Evolutionary conservation across 805 yeast genomes (phyloP).

Genomic region (Yamadazyma insecticola): DNA sequence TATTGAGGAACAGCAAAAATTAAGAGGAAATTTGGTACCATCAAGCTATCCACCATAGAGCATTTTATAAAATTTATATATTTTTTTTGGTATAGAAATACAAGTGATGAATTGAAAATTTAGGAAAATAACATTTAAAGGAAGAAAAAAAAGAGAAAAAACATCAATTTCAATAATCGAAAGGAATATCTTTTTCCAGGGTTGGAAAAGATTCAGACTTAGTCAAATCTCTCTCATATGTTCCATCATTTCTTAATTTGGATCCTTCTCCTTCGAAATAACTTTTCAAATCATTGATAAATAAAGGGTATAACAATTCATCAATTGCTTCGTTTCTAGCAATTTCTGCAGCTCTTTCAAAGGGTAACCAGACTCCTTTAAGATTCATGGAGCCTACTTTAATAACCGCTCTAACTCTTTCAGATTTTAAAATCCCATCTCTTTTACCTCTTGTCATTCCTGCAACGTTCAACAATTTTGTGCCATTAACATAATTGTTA

Average conservation of each 20-base stretch:
- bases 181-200: too few relatives aligned
- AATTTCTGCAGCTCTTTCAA: conserved; percentile 34
- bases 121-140: too few relatives aligned
- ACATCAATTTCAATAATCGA: too few relatives aligned
- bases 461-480: conserved; percentile 33
- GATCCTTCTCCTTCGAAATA: conserved; percentile 23
- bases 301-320: conserved; percentile 26
- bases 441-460: conserved; percentile 38
- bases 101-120: too few relatives aligned
- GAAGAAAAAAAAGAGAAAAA: too few relatives aligned
- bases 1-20: conserved; percentile 70
- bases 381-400: conserved; percentile 36
- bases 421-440: conserved; percentile 36
- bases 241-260: conserved; percentile 3
- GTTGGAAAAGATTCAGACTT: too few relatives aligned
- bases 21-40: conserved; percentile 56
- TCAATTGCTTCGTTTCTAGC: conserved; percentile 39
- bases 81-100: too few relatives aligned
- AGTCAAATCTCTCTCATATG: too few relatives aligned
- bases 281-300: conserved; percentile 25
- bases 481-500: conserved; percentile 32
- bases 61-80: too few relatives aligned
- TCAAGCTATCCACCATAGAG: too few relatives aligned
- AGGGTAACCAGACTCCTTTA: conserved; percentile 41
- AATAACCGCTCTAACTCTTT: conserved; percentile 24